These are phyloP conservation scores for Knufia petricola DNA, from an alignment of 2,329 filamentous ascomycete species.

Conservation along the genomic window DNA sequence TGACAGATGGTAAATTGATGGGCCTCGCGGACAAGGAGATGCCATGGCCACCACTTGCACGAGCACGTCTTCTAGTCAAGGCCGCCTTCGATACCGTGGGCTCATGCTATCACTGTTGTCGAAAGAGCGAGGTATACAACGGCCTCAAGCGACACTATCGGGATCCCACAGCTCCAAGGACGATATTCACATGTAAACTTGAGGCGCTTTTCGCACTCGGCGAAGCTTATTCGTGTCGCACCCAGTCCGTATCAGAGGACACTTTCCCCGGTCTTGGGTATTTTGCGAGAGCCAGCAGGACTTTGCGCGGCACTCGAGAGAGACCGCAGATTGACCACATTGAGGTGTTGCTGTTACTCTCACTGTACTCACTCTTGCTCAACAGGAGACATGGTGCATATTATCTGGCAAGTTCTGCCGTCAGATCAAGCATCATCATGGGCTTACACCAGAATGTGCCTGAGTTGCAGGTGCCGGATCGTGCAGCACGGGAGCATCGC, in stretches of 20 bases:
- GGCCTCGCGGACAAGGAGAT: conserved; percentile 25
- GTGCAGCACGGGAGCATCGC: conserved; percentile 31
- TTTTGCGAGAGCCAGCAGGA: conserved; percentile 33
- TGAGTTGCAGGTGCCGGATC: conserved; percentile 29
- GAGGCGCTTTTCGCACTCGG: conserved; percentile 38
- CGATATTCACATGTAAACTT: conserved; percentile 36
- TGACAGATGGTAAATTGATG: conserved; percentile 10
- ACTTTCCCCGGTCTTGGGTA: conserved; percentile 37
- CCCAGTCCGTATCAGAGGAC: conserved; percentile 26
- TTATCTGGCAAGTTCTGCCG: conserved; percentile 30
- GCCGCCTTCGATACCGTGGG: conserved; percentile 31
- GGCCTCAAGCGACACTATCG: conserved; percentile 31
- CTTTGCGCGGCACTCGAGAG: conserved; percentile 36
- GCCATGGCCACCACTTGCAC: conserved; percentile 29
- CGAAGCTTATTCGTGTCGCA: conserved; percentile 36
- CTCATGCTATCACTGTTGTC: conserved; percentile 30
- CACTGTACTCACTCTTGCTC: conserved; percentile 7
- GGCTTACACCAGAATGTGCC: conserved; percentile 36
- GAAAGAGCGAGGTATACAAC: conserved; percentile 31
- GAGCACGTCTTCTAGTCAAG: conserved; percentile 30
- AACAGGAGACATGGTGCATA: conserved; percentile 25
- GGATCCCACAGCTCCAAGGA: conserved; percentile 24
- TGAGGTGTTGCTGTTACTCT: conserved; percentile 33
- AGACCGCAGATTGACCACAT: conserved; percentile 37
- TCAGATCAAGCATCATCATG: conserved; percentile 35